phyloP scores from a whole-genome alignment of 805 yeast species.

The Teunomyces barrocoloradensis region DNA sequence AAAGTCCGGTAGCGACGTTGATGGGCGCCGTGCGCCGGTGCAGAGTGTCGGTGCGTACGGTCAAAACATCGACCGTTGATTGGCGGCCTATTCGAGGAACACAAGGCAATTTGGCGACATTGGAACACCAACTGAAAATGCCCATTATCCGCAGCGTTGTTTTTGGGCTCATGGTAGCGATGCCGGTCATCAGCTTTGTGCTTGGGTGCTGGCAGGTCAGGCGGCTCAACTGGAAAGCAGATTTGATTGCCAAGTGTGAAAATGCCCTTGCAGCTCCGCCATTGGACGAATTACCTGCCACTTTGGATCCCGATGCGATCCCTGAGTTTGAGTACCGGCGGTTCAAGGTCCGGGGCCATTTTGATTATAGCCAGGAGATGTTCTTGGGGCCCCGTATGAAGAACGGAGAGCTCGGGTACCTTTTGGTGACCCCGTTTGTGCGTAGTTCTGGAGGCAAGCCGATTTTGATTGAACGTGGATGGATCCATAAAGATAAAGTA shows the following conservation, averaged over 20 bases:
- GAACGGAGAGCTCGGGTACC: constrained; percentile 69
- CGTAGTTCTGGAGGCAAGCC: constrained; percentile 74
- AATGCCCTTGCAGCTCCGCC: constrained; percentile 75
- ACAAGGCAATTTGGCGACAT: constrained; percentile 31
- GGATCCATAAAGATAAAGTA: constrained; percentile 74
- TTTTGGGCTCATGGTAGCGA: constrained; percentile 54
- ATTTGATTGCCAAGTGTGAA: constrained; percentile 78
- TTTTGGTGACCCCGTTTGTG: constrained; percentile 76
- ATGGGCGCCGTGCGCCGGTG: background rate
- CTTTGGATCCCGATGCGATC: constrained; percentile 61
- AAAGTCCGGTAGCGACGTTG: background rate
- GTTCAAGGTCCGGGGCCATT: constrained; percentile 73
- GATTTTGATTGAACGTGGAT: constrained; percentile 84
- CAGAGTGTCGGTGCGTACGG: constrained; percentile 14
- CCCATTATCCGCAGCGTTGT: constrained; percentile 38
- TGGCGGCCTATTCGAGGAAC: constrained; percentile 75
- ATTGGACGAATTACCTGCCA: constrained; percentile 60
- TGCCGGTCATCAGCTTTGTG: constrained; percentile 84
- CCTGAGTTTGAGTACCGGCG: constrained; percentile 78
- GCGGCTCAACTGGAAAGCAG: constrained; percentile 84
- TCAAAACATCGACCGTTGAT: constrained; percentile 70
- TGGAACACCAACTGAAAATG: constrained; percentile 38
- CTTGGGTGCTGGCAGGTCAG: constrained; percentile 92
- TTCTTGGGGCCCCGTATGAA: constrained; percentile 86
- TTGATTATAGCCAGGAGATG: constrained; percentile 81